Conservation (phyloP, 108 stramenopile genomes). For the Skeletonema tropicum region DNA sequence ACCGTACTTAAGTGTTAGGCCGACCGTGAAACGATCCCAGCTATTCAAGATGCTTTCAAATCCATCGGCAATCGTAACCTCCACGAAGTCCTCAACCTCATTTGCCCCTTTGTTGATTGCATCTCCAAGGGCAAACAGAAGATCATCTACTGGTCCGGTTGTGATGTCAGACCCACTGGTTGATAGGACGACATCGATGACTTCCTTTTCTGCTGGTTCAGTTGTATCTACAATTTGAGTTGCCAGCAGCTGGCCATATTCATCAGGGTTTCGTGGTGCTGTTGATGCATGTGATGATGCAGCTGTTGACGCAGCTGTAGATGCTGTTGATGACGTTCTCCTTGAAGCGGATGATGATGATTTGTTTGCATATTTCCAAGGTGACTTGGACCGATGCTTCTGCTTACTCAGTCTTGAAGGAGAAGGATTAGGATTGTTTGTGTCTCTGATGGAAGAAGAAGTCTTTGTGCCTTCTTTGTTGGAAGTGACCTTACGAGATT, state of each 20-base stretch:
- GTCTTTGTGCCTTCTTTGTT: too few relatives aligned
- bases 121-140: neutral
- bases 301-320: neutral
- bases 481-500: too few relatives aligned
- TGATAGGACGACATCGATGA: too few relatives aligned
- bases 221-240: neutral
- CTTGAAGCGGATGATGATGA: neutral
- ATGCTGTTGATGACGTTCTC: neutral
- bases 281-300: neutral
- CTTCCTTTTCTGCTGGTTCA: too few relatives aligned
- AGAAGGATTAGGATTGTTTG: too few relatives aligned
- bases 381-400: neutral
- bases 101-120: neutral
- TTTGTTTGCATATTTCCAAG: neutral
- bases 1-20: neutral
- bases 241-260: neutral
- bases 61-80: neutral
- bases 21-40: neutral
- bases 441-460: too few relatives aligned
- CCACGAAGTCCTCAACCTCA: neutral
- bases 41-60: neutral
- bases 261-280: neutral
- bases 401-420: too few relatives aligned
- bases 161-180: neutral
- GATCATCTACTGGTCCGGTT: neutral